Evolutionary conservation across 2,329 filamentous ascomycete species (phyloP).

Genomic region (Fusarium sp.): DNA sequence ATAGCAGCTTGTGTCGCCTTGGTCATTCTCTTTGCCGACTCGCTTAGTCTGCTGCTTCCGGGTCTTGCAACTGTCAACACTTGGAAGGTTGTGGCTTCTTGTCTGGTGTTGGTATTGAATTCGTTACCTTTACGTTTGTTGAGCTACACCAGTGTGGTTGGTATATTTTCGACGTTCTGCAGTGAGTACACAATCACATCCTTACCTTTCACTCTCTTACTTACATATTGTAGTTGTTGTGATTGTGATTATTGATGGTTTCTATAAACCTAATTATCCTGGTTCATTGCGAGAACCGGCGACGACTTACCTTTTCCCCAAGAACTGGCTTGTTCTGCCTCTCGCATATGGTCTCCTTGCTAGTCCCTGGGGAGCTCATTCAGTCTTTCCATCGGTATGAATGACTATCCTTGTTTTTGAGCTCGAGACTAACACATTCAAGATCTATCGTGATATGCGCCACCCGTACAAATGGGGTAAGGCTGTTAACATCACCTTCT

Average conservation of each 20-base stretch:
- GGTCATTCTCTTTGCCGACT: conserved; percentile 93
- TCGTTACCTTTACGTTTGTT: conserved; percentile 86
- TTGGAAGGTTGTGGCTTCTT: conserved; percentile 89
- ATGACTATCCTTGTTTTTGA: not conserved
- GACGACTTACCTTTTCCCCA: conserved; percentile 82
- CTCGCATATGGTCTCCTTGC: conserved; percentile 92
- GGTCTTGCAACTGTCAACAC: conserved; percentile 71
- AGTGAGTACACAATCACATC: conserved; percentile 69
- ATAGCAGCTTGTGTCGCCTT: conserved; percentile 90
- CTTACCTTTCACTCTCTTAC: not conserved
- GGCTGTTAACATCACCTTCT: conserved; percentile 83
- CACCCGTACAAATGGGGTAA: conserved; percentile 84
- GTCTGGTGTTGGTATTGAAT: conserved; percentile 83
- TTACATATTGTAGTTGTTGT: conserved; percentile 72
- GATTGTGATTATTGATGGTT: conserved; percentile 86
- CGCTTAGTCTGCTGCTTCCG: conserved; percentile 82
- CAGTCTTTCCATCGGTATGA: conserved; percentile 81
- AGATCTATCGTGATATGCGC: conserved; percentile 73
- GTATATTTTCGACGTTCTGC: conserved; percentile 89
- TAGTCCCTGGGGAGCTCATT: conserved; percentile 75
- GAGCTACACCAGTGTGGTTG: conserved; percentile 91
- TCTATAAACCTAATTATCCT: conserved; percentile 81
- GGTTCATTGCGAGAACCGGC: conserved; percentile 88
- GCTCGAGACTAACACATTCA: conserved; percentile 5
- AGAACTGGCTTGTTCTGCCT: conserved; percentile 88